Percentiles rank a stretch among this genome's conserved stretches.
Conservation (phyloP, 2,329 filamentous ascomycete genomes). For the Thielaviopsis cerberus region DNA sequence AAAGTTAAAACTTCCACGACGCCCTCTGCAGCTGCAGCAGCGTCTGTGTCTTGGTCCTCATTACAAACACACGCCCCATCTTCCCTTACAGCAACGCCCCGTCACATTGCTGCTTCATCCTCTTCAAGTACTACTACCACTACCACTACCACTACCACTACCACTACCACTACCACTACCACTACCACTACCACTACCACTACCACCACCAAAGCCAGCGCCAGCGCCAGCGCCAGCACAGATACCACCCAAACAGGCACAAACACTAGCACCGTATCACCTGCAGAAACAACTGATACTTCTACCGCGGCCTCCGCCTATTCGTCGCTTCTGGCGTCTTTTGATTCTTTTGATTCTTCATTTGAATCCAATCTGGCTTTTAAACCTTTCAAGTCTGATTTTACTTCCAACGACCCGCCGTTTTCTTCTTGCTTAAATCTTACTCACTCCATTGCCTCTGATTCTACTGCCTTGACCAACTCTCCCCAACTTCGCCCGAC, state of each 20-base stretch:
- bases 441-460: slow-evolving; percentile 4
- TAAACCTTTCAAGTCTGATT: slow-evolving; percentile 4
- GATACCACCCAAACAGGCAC: neutral
- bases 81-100: slow-evolving; percentile 12
- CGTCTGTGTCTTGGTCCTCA: slow-evolving; percentile 16
- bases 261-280: slow-evolving; percentile 5
- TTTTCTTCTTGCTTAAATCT: slow-evolving; percentile 1
- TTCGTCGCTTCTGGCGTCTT: neutral
- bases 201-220: neutral
- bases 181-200: neutral
- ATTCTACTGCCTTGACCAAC: neutral
- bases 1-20: slow-evolving; percentile 21
- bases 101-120: neutral
- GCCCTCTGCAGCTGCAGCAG: slow-evolving; percentile 14
- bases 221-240: slow-evolving; percentile 1
- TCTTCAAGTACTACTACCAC: neutral
- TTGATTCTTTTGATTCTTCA: slow-evolving; percentile 11
- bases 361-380: neutral
- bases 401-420: slow-evolving; percentile 2
- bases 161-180: neutral
- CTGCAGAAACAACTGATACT: neutral
- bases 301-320: slow-evolving; percentile 2
- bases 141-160: neutral
- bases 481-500: slow-evolving; percentile 4
- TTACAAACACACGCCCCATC: slow-evolving; percentile 15